Evolutionary conservation across 257 asterid genomes (phyloP).

Genomic region (Solanum paucissectum): DNA sequence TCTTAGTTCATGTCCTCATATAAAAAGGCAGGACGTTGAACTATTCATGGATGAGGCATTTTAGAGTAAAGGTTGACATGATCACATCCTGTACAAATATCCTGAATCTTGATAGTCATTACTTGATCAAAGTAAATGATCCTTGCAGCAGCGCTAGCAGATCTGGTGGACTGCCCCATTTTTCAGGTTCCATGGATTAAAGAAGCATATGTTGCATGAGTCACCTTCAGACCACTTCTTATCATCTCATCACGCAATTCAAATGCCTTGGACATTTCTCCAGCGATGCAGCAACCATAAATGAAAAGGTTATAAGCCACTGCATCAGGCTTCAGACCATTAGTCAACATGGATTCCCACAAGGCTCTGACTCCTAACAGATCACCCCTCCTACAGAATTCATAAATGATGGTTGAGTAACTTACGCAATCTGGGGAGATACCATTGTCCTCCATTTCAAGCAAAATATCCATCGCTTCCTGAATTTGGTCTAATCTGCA

Average conservation of each 20-base stretch:
- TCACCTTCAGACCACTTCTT: constrained; percentile 49
- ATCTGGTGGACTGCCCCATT: constrained; percentile 1
- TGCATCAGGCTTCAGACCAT: constrained; percentile 58
- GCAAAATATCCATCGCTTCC: constrained; percentile 35
- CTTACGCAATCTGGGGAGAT: constrained; percentile 65
- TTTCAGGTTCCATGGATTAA: background rate
- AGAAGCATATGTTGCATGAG: constrained; percentile 20
- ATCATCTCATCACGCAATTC: constrained; percentile 55
- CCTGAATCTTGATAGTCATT: background rate
- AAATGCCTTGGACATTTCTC: constrained; percentile 49
- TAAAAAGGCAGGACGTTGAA: background rate
- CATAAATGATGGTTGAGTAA: constrained; percentile 56
- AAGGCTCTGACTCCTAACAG: constrained; percentile 45
- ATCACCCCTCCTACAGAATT: constrained; percentile 53
- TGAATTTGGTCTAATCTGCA: constrained; percentile 53
- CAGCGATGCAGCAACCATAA: constrained; percentile 54
- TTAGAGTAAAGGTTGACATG: background rate
- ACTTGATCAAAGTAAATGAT: background rate
- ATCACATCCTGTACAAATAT: background rate
- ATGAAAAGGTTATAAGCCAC: constrained; percentile 68
- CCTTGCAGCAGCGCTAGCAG: background rate
- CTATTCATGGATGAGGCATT: background rate
- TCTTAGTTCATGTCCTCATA: background rate
- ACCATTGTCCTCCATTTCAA: constrained; percentile 49
- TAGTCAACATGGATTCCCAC: constrained; percentile 63